phyloP scores from a whole-genome alignment of 2,329 filamentous ascomycete genomes.

The Zopfia rhizophila region DNA sequence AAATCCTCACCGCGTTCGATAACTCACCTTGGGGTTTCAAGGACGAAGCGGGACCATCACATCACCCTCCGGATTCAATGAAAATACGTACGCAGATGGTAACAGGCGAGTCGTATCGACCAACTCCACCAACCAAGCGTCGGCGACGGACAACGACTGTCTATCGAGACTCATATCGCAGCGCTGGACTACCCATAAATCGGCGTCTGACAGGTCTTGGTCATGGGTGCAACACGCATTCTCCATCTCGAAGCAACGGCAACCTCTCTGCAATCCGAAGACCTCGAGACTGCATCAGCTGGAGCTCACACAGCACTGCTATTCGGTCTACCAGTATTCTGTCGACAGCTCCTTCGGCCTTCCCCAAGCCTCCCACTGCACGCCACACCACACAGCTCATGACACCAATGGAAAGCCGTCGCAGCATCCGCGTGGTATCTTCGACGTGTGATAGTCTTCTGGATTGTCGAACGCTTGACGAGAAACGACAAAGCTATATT shows the following conservation, averaged over 20 bases:
- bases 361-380: slow-evolving; percentile 44
- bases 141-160: slow-evolving; percentile 35
- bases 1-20: slow-evolving; percentile 50
- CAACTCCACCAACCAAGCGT: slow-evolving; percentile 39
- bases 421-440: slow-evolving; percentile 53
- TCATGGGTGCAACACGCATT: slow-evolving; percentile 42
- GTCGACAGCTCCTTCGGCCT: slow-evolving; percentile 51
- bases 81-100: slow-evolving; percentile 54
- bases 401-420: slow-evolving; percentile 46
- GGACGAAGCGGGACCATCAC: slow-evolving; percentile 44
- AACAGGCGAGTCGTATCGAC: slow-evolving; percentile 45
- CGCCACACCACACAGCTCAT: slow-evolving; percentile 37
- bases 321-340: slow-evolving; percentile 52
- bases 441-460: slow-evolving; percentile 45
- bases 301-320: slow-evolving; percentile 50
- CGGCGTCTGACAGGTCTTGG: slow-evolving; percentile 43
- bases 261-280: slow-evolving; percentile 38
- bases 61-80: slow-evolving; percentile 56
- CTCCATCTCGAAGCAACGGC: slow-evolving; percentile 38
- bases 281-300: slow-evolving; percentile 44
- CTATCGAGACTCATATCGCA: slow-evolving; percentile 38
- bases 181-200: slow-evolving; percentile 41
- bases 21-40: slow-evolving; percentile 52
- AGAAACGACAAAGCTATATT: slow-evolving; percentile 56
- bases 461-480: slow-evolving; percentile 51